These are phyloP conservation scores for Tolypocladium paradoxum DNA, from an alignment of 2,329 filamentous ascomycete species.

Conservation along the genomic window DNA sequence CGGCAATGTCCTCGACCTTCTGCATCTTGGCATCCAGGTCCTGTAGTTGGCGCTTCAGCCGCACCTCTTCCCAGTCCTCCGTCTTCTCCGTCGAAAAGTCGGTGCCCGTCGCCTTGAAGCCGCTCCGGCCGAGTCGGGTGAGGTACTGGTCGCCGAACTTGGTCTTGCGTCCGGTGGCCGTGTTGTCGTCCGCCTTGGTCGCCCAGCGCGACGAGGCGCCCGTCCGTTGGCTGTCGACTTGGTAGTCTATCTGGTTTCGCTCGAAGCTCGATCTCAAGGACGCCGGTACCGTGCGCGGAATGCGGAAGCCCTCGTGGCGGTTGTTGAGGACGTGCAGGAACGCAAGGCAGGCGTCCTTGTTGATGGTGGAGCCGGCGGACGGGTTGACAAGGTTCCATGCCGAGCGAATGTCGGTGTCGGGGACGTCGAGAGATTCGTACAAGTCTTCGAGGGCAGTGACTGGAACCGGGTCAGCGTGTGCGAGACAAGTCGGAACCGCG, in stretches of 20 bases:
- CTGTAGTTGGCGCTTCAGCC: conserved; percentile 81
- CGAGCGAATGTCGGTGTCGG: conserved; percentile 71
- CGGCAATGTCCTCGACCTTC: conserved; percentile 64
- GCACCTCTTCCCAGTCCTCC: conserved; percentile 96
- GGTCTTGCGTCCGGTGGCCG: conserved; percentile 78
- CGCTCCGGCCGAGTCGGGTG: conserved; percentile 74
- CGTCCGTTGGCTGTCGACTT: conserved; percentile 64
- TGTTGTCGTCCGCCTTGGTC: conserved; percentile 65
- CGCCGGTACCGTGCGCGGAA: conserved; percentile 82
- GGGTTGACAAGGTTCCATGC: conserved; percentile 98
- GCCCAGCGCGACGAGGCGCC: conserved; percentile 67
- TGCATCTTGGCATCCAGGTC: conserved; percentile 84
- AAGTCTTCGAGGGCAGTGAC: conserved; percentile 72
- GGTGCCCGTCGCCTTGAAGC: conserved; percentile 73
- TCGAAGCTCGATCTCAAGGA: conserved; percentile 89
- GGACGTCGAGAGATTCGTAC: conserved; percentile 69
- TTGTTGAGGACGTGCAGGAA: conserved; percentile 97
- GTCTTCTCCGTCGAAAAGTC: conserved; percentile 80
- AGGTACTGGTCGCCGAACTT: conserved; percentile 98
- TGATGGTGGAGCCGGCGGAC: conserved; percentile 68
- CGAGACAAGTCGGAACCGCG: no score
- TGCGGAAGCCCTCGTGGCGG: conserved; percentile 87
- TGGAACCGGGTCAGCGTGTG: conserved; percentile 15
- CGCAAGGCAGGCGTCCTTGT: conserved; percentile 87
- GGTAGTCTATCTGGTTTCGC: conserved; percentile 93